Conservation (phyloP, 2,329 filamentous ascomycete genomes). For the Claviceps sorghi region DNA sequence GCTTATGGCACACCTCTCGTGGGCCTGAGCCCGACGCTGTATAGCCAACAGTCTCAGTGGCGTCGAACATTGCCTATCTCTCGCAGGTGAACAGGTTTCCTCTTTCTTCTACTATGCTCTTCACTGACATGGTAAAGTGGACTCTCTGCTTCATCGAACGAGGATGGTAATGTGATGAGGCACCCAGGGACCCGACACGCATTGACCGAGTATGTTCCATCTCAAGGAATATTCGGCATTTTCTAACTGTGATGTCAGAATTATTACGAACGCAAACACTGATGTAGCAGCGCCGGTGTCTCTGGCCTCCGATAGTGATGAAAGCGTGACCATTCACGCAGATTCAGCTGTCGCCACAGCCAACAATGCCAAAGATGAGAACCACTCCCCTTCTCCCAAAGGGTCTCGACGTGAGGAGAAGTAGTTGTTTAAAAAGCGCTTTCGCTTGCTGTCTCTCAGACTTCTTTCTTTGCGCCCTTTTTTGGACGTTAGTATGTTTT, state of each 20-base stretch:
- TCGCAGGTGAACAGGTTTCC: conserved; percentile 16
- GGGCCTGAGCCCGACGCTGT: conserved; percentile 30
- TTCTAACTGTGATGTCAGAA: conserved; percentile 23
- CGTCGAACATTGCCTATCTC: conserved; percentile 17
- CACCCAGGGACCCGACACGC: conserved; percentile 19
- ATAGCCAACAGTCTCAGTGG: conserved; percentile 24
- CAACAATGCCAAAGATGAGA: conserved; percentile 24
- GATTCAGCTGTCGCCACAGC: conserved; percentile 27
- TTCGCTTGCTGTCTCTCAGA: neutral
- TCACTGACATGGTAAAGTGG: conserved; percentile 10
- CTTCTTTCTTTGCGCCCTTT: neutral
- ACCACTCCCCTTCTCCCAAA: conserved; percentile 34
- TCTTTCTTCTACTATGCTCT: neutral
- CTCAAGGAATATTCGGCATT: conserved; percentile 11
- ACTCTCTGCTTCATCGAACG: conserved; percentile 15
- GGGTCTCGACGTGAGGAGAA: conserved; percentile 22
- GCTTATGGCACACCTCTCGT: conserved; percentile 51
- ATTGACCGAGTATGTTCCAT: conserved; percentile 22
- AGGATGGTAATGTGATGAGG: conserved; percentile 15
- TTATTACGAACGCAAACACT: conserved; percentile 25
- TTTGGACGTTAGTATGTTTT: conserved; percentile 6
- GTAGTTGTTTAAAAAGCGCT: conserved; percentile 8
- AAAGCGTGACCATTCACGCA: conserved; percentile 39
- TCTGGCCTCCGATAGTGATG: conserved; percentile 34
- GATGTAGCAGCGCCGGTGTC: conserved; percentile 25